These are phyloP conservation scores for Pluteus cervinus DNA, from an alignment of 768 basidiomycete species.

Conservation along the genomic window DNA sequence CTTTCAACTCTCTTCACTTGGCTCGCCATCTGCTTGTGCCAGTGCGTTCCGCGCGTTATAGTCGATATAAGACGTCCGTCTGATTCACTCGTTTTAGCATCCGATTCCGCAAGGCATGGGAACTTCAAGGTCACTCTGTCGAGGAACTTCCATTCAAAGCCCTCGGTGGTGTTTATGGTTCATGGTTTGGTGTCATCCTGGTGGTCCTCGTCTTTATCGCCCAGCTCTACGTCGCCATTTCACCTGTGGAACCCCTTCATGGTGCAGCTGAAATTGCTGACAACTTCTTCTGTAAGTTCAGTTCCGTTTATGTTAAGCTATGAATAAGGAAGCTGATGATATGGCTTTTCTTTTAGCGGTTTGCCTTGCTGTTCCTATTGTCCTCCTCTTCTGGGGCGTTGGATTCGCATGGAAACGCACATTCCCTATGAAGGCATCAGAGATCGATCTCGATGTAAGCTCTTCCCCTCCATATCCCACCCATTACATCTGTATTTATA, in stretches of 20 bases:
- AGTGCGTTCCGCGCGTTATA: conserved; percentile 19
- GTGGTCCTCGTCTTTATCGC: conserved; percentile 34
- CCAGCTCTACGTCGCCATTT: conserved; percentile 36
- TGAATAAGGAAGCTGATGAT: neutral
- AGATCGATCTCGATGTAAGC: conserved; percentile 37
- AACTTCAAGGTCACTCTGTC: conserved; percentile 35
- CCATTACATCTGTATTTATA: neutral
- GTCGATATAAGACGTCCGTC: neutral
- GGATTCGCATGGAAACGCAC: conserved; percentile 37
- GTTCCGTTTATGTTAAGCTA: neutral
- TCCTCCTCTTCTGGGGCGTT: conserved; percentile 31
- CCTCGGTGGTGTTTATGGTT: conserved; percentile 37
- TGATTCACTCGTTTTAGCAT: conserved; percentile 20
- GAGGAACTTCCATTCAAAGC: conserved; percentile 41
- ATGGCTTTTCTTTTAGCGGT: conserved; percentile 14
- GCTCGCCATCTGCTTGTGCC: conserved; percentile 40
- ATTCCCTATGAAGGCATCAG: conserved; percentile 25
- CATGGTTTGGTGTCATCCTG: conserved; percentile 38
- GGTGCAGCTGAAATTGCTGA: conserved; percentile 19
- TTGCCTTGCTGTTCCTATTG: conserved; percentile 35
- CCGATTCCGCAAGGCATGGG: conserved; percentile 39
- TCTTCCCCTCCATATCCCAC: neutral
- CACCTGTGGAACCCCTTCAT: neutral
- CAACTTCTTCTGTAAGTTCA: conserved; percentile 31
- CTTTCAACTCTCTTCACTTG: conserved; percentile 42